A percentile compares a stretch with the other conserved stretches of the same genome.
Conservation (phyloP, 225 moss, liverwort and hornwort species). For the Sphagnum contortum region DNA sequence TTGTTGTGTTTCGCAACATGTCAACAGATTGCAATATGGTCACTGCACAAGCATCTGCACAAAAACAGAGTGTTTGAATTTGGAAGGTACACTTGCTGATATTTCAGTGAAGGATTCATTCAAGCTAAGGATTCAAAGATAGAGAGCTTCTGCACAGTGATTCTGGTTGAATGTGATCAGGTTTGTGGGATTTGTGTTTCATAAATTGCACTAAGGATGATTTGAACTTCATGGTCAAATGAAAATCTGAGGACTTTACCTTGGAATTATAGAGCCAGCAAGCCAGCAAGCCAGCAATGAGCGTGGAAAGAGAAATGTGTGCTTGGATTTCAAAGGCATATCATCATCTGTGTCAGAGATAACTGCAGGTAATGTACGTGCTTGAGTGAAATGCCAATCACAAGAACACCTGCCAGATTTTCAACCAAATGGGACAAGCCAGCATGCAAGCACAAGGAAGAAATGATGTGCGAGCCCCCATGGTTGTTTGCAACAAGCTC, state of each 20-base stretch:
- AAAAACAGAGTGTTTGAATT: too few species aligned
- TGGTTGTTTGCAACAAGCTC: constrained; percentile 43
- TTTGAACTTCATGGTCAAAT: too few species aligned
- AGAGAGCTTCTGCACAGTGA: too few species aligned
- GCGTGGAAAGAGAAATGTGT: constrained; percentile 45
- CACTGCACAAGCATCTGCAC: too few species aligned
- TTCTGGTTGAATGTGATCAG: too few species aligned
- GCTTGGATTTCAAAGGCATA: constrained; percentile 25
- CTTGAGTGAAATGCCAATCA: constrained; percentile 61
- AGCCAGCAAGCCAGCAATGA: constrained; percentile 52
- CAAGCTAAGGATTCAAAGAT: too few species aligned
- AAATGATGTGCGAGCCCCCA: constrained; percentile 67
- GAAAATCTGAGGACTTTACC: constrained; percentile 22
- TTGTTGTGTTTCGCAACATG: too few species aligned
- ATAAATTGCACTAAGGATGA: too few species aligned
- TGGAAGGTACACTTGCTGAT: too few species aligned
- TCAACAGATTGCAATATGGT: too few species aligned
- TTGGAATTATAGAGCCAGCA: constrained; percentile 51
- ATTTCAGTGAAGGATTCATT: too few species aligned
- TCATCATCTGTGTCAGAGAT: constrained; percentile 38
- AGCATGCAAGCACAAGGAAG: constrained; percentile 69
- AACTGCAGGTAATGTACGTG: constrained; percentile 33
- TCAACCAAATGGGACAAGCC: constrained; percentile 69
- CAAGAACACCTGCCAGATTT: constrained; percentile 51
- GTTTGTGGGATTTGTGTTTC: too few species aligned